Conservation (phyloP, 148 eudicot species). For the Vaccinium macrocarpon region DNA sequence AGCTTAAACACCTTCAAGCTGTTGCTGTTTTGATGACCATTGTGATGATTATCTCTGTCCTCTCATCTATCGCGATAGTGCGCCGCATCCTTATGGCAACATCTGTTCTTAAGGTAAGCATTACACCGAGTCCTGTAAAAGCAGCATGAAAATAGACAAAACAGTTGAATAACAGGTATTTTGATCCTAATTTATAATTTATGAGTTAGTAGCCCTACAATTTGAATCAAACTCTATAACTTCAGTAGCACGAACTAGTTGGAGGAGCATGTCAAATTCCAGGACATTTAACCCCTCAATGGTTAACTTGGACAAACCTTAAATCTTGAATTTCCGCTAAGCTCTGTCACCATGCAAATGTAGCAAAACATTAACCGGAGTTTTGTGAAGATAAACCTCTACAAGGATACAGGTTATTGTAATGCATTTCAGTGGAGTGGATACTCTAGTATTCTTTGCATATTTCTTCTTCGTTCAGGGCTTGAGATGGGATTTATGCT, state of each 20-base stretch:
- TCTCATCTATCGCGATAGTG: conserved; percentile 83
- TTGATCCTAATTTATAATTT: background rate
- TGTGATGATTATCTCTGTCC: conserved; percentile 66
- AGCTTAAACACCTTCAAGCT: conserved; percentile 74
- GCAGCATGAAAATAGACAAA: background rate
- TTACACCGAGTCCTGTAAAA: background rate
- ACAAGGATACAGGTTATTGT: background rate
- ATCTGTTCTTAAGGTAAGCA: conserved; percentile 84
- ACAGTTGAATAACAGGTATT: background rate
- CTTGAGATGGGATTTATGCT: background rate
- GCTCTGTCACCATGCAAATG: background rate
- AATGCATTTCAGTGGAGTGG: background rate
- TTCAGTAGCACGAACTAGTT: background rate
- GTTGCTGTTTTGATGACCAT: conserved; percentile 78
- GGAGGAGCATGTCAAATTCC: background rate
- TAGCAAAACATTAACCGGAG: background rate
- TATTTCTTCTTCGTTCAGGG: background rate
- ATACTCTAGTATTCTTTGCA: background rate
- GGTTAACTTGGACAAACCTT: background rate
- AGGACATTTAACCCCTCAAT: background rate
- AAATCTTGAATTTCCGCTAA: background rate
- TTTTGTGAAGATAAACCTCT: background rate
- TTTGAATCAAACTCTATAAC: background rate
- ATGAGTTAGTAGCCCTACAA: background rate
- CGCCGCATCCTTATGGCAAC: conserved; percentile 97